phyloP scores from a whole-genome alignment of 1,139 yeast species.

The Taphrina betulina region DNA sequence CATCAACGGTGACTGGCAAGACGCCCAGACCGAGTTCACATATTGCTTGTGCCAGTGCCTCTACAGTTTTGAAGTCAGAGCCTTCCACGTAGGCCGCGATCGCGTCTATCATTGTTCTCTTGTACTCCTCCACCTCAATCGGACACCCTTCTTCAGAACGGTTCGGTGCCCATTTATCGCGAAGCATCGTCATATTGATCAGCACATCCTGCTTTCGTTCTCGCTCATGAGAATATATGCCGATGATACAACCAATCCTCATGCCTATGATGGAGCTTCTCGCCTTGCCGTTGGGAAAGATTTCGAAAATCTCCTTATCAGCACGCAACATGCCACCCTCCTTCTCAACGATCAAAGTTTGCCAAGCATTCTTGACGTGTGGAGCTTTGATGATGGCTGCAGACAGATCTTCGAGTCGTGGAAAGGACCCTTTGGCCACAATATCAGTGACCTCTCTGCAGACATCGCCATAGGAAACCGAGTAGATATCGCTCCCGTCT shows the following conservation, averaged over 20 bases:
- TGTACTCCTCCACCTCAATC: background rate
- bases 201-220: conserved; percentile 17
- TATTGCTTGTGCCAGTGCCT: conserved; percentile 17
- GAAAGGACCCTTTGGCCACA: background rate
- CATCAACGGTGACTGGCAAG: background rate
- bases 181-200: background rate
- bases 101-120: conserved; percentile 3
- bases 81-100: conserved; percentile 4
- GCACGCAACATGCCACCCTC: conserved; percentile 29
- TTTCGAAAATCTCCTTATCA: conserved; percentile 2
- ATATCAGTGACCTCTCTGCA: conserved; percentile 6
- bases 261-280: conserved; percentile 6
- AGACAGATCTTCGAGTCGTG: conserved; percentile 4
- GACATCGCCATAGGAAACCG: conserved; percentile 22
- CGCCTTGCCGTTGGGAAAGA: background rate
- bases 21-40: conserved; percentile 7
- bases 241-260: conserved; percentile 14
- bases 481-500: conserved; percentile 9
- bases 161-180: background rate
- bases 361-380: background rate
- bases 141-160: too few species aligned
- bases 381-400: background rate
- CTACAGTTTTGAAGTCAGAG: conserved; percentile 18
- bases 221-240: conserved; percentile 25
- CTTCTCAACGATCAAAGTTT: background rate